Conservation (phyloP, 1,139 yeast genomes). For the Yamadazyma conglobata region DNA sequence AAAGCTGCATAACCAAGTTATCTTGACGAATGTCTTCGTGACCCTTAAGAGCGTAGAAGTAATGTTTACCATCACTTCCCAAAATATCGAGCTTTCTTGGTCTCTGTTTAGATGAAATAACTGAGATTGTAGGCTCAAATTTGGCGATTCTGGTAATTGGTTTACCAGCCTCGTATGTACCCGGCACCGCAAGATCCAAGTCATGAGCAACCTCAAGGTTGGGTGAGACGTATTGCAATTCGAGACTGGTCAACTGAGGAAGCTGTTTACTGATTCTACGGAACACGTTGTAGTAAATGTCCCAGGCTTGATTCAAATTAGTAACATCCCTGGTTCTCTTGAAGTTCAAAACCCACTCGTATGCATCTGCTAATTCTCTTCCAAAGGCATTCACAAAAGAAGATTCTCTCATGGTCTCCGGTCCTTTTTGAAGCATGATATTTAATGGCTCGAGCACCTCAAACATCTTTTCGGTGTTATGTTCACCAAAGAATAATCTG, state of each 20-base stretch:
- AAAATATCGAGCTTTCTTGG: conserved; percentile 78
- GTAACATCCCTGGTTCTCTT: conserved; percentile 82
- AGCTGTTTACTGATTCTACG: conserved; percentile 85
- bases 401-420: conserved; percentile 89
- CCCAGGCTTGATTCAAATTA: conserved; percentile 96
- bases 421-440: conserved; percentile 76
- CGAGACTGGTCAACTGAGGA: conserved; percentile 82
- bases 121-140: conserved; percentile 81
- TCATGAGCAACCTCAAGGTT: conserved; percentile 74
- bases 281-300: conserved; percentile 89
- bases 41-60: conserved; percentile 80
- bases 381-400: conserved; percentile 94
- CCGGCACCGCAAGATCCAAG: conserved; percentile 88
- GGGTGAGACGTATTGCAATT: conserved; percentile 91
- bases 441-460: conserved; percentile 88
- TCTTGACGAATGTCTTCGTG: conserved; percentile 99
- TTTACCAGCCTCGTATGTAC: conserved; percentile 84
- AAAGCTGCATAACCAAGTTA: conserved; percentile 94
- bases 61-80: conserved; percentile 91
- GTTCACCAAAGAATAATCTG: conserved; percentile 88
- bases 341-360: conserved; percentile 87
- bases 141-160: conserved; percentile 68
- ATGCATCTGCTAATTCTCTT: conserved; percentile 87
- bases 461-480: conserved; percentile 92
- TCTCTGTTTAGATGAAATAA: conserved; percentile 94